These are phyloP conservation scores for Flaveria robusta DNA, from an alignment of 129 eudicot genomes.

Conservation along the genomic window DNA sequence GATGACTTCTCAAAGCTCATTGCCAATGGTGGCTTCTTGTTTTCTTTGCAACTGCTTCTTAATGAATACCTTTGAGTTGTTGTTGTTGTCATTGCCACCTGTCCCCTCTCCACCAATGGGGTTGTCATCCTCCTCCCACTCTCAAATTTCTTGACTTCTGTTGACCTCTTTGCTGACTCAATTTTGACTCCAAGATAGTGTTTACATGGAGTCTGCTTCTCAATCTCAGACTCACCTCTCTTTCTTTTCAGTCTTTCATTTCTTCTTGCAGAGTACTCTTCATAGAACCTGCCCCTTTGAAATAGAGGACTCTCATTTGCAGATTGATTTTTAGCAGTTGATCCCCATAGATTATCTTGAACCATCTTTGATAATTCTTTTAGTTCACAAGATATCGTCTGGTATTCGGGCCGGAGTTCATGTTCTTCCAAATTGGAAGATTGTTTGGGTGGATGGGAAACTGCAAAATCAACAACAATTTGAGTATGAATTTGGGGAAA, in stretches of 20 bases:
- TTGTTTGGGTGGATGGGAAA: slow-evolving; percentile 49
- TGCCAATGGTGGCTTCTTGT: slow-evolving; percentile 76
- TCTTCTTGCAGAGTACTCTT: slow-evolving; percentile 69
- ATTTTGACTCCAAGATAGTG: slow-evolving; percentile 68
- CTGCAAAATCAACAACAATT: slow-evolving; percentile 23
- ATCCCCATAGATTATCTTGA: slow-evolving; percentile 38
- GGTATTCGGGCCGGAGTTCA: slow-evolving; percentile 62
- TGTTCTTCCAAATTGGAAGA: slow-evolving; percentile 36
- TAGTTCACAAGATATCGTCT: slow-evolving; percentile 62
- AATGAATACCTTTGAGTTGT: slow-evolving; percentile 52
- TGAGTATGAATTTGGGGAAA: not conserved
- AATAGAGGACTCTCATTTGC: slow-evolving; percentile 48
- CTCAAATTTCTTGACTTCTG: slow-evolving; percentile 51
- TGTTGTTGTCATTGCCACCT: slow-evolving; percentile 23
- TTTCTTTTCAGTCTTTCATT: slow-evolving; percentile 78
- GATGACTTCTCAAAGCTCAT: slow-evolving; percentile 34
- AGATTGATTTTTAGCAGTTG: slow-evolving; percentile 18
- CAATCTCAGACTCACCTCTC: slow-evolving; percentile 48
- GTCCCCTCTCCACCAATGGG: slow-evolving; percentile 53
- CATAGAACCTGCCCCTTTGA: slow-evolving; percentile 81
- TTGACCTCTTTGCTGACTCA: slow-evolving; percentile 55
- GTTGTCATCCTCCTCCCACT: slow-evolving; percentile 53
- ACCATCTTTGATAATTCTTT: slow-evolving; percentile 64
- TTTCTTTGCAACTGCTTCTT: slow-evolving; percentile 68
- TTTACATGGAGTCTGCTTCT: slow-evolving; percentile 50